Evolutionary conservation across 2,329 filamentous ascomycete species (phyloP), one percentile per base, ranked within the genome.

Genomic region (Chaetomiaceae sp.): DNA sequence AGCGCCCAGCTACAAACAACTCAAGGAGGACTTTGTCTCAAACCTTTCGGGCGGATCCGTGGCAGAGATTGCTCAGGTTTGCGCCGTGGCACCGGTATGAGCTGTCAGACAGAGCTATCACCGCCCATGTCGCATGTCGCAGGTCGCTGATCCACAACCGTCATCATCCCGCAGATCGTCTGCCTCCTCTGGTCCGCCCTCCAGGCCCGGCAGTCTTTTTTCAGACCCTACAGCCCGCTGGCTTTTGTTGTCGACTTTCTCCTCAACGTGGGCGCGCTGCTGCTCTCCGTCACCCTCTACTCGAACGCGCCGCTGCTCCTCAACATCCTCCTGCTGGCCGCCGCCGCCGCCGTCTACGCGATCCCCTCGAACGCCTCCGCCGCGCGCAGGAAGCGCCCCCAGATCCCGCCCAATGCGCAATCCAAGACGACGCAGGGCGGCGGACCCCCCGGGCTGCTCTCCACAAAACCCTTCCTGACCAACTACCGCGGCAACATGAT

Each of bases 21-120:
- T 86, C 60, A 99, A 99, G 73, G 91, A 95, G 75, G 89, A 89
- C 65, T 96, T 96, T 68, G 93, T 99, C 64, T 96, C 92, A 48
- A 88, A 90, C 67, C 81, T 96, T 25, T 84, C 86, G 6, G 93
- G 93, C 35, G 89, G 93, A 53, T 79, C 83, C 27, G 83, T 95
- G 54, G 73, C 78, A 60, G 93, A 99, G 67, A 91, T 99, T 72
- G 92, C 91, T 67, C 79, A 81, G 61, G 87, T 97, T 60, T 89
- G 88, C 42, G 79, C 87, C 43, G 85, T 95, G 57, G 89, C 89
- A 65, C 85, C 91, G 64, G 93, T 96, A 79, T 65, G 81, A 47
- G 31, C 37, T 46, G 25, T 41, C 49, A 44, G n/a, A 51, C n/a
- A 30, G 34, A 34, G 25, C 40, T 31, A 21, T 31, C 17, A n/a